Evolutionary conservation across 306 rosid genomes (phyloP), one percentile per base, ranked within the genome.

Genomic region (Vigna trinervia): DNA sequence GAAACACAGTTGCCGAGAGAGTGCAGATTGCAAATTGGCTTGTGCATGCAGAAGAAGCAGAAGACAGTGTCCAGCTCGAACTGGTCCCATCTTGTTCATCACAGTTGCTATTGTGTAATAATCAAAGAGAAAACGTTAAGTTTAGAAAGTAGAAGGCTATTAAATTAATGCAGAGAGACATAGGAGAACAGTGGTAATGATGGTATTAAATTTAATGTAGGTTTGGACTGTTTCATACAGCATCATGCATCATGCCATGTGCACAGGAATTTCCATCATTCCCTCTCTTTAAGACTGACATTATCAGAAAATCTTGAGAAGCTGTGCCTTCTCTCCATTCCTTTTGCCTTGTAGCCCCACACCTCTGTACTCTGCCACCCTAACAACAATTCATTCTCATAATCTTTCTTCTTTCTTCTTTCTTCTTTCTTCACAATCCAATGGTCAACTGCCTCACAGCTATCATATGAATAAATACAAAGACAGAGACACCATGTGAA

Each of bases 201-300:
- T 64, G 62, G 28, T 61, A 66, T 70, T 47, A 69, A 39, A 48
- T 52, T 78, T 54, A 71, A 56, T 74, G 63, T 41, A 11, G 64
- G 8, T 41, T 62, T 78, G 78, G 90, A 75, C 76, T 63, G 68
- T 43, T 69, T 52, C 78, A 63, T 34, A 61, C 62, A 77, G 65
- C 83, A 22, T 22, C 1, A 22, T 22, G 23, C 23, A 81, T 84
- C 76, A 82, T 86, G 53, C 81, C 75, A 64, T 71, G 66, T 73
- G 81, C 65, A 85, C 92, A 88, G 92, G 78, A 88, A 88, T 75
- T 80, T 80, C 83, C 88, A 80, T 80, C 75, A 80, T 80, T 66
- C 80, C 71, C 17, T 65, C 50, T 64, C 63, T 56, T 61, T 71
- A 53, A 36, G 28, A 39, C 78, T 71, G 83, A 71, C 72, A 79